Base-by-base conservation (phyloP, 108 stramenopile species). In the Cylindrotheca closterium region DNA sequence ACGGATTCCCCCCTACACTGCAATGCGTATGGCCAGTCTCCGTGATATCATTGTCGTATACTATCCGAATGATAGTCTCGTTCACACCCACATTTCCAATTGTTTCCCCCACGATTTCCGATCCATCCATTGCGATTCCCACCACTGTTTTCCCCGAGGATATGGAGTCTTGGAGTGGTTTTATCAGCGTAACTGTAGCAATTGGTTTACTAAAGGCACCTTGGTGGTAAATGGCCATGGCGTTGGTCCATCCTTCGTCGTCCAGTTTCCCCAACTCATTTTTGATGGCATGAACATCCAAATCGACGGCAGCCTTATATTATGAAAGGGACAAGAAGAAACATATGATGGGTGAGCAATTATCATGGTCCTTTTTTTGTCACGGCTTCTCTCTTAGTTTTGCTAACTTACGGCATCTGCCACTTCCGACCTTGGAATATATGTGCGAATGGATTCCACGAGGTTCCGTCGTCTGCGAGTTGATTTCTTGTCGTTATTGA, bases 161-260 rank as follows among this genome's bases (percentile, higher is more conserved):
- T 1, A 88, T 25, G 0, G 17, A 21, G 17, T 7, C n/a, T 0
- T 24, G 3, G 46, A 92, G 62, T 0, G 75, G 22, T 10, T 73
- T 46, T 7, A 52, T 21, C 22, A 50, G n/a, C 4, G 84, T 64
- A n/a, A 92, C n/a, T 17, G 21, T 49, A 10, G 91, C 91, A 50
- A 73, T 74, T 1, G 83, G 80, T 49, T 82, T 81, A 65, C 85
- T 84, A 61, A 79, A 55, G 3, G 81, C 85, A 23, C 92, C 92
- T 8, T 87, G 22, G 24, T 59, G 21, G 62, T 88, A 93, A 54
- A 90, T 72, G 2, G 33, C 21, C 17, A 52, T 37, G 27, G 92
- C 88, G 33, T 33, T 22, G 10, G 47, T 65, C 45, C 73, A 85
- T 17, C 55, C 12, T 27, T 54, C 24, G 2, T 51, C 57, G 50